These are phyloP conservation scores for Endocalyx cinctus DNA, from an alignment of 2,329 filamentous ascomycete genomes.

Conservation along the genomic window DNA sequence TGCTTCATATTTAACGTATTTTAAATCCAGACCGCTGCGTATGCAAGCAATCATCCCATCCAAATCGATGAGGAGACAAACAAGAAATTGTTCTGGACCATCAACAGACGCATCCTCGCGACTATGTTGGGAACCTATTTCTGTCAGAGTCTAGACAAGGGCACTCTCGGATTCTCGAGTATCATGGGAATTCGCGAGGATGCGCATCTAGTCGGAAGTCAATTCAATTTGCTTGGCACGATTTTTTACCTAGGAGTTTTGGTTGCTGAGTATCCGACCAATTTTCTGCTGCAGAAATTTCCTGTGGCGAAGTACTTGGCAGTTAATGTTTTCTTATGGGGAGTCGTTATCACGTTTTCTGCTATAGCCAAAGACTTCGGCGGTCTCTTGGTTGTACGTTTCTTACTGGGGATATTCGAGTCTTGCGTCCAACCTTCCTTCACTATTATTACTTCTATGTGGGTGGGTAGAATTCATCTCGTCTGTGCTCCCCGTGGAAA, in stretches of 20 bases:
- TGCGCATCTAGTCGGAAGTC: slow-evolving; percentile 30
- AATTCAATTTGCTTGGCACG: slow-evolving; percentile 33
- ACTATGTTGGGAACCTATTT: slow-evolving; percentile 49
- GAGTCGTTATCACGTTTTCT: slow-evolving; percentile 29
- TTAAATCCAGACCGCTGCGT: slow-evolving; percentile 8
- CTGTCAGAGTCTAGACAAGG: slow-evolving; percentile 32
- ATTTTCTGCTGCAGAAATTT: slow-evolving; percentile 33
- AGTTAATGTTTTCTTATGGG: slow-evolving; percentile 39
- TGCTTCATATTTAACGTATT: no score
- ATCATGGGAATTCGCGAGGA: slow-evolving; percentile 22
- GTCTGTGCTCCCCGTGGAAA: neutral
- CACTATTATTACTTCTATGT: slow-evolving; percentile 38
- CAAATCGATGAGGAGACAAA: slow-evolving; percentile 48
- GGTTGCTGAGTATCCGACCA: slow-evolving; percentile 36
- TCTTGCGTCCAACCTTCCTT: slow-evolving; percentile 40
- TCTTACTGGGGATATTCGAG: slow-evolving; percentile 41
- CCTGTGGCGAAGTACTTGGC: slow-evolving; percentile 34
- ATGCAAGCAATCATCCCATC: slow-evolving; percentile 8
- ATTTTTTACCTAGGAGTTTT: slow-evolving; percentile 39
- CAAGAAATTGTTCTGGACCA: slow-evolving; percentile 41
- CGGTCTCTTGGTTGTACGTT: slow-evolving; percentile 30
- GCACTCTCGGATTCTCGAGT: slow-evolving; percentile 21
- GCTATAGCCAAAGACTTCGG: slow-evolving; percentile 30
- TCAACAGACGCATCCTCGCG: slow-evolving; percentile 44
- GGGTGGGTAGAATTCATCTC: slow-evolving; percentile 5